phyloP scores from a whole-genome alignment of 2,329 filamentous ascomycete genomes.

The Pestalotiopsis fici region DNA sequence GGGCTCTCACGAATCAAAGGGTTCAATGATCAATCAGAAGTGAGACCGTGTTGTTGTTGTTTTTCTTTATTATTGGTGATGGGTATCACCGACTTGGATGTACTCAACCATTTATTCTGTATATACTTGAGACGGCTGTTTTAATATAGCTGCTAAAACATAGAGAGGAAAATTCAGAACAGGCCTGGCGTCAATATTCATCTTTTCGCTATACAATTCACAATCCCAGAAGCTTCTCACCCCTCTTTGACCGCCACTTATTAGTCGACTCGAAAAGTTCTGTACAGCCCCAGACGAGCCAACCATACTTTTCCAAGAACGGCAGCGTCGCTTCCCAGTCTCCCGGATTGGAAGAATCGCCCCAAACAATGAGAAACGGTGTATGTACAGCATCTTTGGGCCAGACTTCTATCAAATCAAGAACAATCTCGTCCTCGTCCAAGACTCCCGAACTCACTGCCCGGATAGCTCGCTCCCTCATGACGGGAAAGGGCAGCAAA shows the following conservation, averaged over 20 bases:
- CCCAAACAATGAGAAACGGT: slow-evolving; percentile 38
- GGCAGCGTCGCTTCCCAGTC: slow-evolving; percentile 38
- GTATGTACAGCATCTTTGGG: slow-evolving; percentile 21
- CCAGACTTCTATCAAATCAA: slow-evolving; percentile 23
- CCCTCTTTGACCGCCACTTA: slow-evolving; percentile 32
- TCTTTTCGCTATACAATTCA: not conserved
- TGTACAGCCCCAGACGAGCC: slow-evolving; percentile 33
- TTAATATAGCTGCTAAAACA: not conserved
- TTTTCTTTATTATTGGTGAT: not conserved
- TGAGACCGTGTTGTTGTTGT: not conserved
- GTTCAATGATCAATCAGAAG: no score
- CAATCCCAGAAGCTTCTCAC: slow-evolving; percentile 23
- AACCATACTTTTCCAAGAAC: slow-evolving; percentile 36
- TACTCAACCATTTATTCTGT: not conserved
- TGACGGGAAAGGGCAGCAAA: slow-evolving; percentile 21
- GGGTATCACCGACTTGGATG: not conserved
- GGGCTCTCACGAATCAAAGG: not conserved
- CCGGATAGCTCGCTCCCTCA: slow-evolving; percentile 30
- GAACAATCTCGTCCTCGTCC: slow-evolving; percentile 29
- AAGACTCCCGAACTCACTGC: slow-evolving; percentile 14
- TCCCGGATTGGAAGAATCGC: slow-evolving; percentile 31
- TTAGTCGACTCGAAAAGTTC: slow-evolving; percentile 34
- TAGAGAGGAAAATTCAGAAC: not conserved
- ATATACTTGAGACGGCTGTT: not conserved
- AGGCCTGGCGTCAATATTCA: slow-evolving; percentile 1